phyloP scores from a whole-genome alignment of 306 rosid species.

The Prinsepia uniflora region DNA sequence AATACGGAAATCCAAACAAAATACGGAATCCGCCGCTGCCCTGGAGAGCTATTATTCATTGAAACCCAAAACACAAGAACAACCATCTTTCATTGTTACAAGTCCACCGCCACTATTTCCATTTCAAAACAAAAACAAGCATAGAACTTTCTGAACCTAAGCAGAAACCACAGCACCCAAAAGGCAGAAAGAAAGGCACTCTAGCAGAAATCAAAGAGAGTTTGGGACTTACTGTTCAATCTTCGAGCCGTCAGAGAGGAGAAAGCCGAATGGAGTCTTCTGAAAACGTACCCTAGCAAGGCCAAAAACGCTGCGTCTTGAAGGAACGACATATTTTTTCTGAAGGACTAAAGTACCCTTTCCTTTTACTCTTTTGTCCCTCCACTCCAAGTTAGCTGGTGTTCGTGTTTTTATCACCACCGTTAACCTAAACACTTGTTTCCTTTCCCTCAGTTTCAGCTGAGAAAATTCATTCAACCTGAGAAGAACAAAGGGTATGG shows the following conservation, averaged over 20 bases:
- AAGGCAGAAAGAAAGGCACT: not conserved
- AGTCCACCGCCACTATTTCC: not conserved
- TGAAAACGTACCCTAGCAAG: not conserved
- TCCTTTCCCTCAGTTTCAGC: not conserved
- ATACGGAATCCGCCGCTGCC: no score
- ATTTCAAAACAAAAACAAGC: not conserved
- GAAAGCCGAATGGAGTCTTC: not conserved
- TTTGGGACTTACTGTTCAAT: slow-evolving; percentile 3
- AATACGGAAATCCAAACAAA: no score
- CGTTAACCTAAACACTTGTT: slow-evolving; percentile 12
- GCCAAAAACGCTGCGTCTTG: not conserved
- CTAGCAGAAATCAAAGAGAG: not conserved
- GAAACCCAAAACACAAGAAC: not conserved
- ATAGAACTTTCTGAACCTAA: not conserved
- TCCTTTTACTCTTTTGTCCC: not conserved
- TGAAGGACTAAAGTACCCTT: slow-evolving; percentile 8
- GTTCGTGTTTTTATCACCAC: not conserved
- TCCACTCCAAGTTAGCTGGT: not conserved
- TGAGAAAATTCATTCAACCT: slow-evolving; percentile 13
- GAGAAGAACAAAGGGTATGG: slow-evolving; percentile 1
- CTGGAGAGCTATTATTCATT: no score
- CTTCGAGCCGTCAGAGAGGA: not conserved
- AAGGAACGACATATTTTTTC: not conserved
- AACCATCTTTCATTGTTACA: not conserved
- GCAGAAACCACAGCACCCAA: not conserved